phyloP scores from a whole-genome alignment of 495 filamentous ascomycete species.

The Parathielavia appendiculata region DNA sequence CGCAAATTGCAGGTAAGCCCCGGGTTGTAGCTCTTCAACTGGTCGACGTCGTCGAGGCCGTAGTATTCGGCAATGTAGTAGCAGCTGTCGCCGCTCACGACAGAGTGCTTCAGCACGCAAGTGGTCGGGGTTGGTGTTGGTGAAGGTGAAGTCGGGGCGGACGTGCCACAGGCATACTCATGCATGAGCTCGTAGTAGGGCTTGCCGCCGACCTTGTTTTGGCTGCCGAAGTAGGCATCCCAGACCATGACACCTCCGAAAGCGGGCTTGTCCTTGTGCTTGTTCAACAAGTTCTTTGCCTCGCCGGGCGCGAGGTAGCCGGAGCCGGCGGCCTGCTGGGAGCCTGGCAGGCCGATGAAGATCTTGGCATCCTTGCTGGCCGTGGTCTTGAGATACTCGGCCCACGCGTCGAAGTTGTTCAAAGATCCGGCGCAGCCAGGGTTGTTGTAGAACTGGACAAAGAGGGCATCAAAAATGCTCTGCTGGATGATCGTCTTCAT shows the following conservation, averaged over 20 bases:
- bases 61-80: conserved; percentile 14
- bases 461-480: conserved; percentile 57
- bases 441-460: conserved; percentile 73
- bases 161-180: conserved; percentile 17
- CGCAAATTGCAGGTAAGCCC: conserved; percentile 6
- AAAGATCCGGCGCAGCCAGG: conserved; percentile 46
- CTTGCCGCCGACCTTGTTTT: conserved; percentile 16
- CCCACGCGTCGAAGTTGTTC: conserved; percentile 61
- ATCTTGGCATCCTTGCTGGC: conserved; percentile 57
- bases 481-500: conserved; percentile 50
- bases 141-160: conserved; percentile 12
- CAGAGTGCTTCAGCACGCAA: conserved; percentile 18
- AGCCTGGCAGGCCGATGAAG: conserved; percentile 60
- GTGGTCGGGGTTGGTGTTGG: conserved; percentile 12
- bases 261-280: conserved; percentile 30
- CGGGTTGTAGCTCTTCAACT: conserved; percentile 3
- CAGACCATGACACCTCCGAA: conserved; percentile 44
- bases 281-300: conserved; percentile 27
- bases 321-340: conserved; percentile 26
- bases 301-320: conserved; percentile 31
- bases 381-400: conserved; percentile 48
- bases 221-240: conserved; percentile 33
- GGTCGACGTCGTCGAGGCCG: conserved; percentile 12
- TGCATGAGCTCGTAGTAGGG: conserved; percentile 31
- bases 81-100: conserved; percentile 19